A percentile compares a stretch with the other conserved stretches of the same genome.
phyloP scores from a whole-genome alignment of 352 stramenopile genomes.

The Stramenopiles sp. region DNA sequence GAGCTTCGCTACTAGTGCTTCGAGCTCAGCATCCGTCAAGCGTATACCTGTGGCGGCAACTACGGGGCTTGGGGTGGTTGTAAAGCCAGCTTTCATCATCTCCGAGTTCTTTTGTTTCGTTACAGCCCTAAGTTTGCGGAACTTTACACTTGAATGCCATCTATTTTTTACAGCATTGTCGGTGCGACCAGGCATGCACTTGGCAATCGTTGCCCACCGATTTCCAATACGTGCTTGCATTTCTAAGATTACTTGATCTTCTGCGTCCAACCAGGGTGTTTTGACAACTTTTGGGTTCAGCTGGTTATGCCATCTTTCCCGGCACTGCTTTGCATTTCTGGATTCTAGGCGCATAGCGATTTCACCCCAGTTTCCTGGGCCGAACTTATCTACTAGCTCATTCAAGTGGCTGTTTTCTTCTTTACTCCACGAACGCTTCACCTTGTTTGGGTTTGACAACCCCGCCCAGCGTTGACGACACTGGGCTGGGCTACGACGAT shows the following conservation, averaged over 20 bases:
- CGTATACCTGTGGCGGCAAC: too few relatives aligned
- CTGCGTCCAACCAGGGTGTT: constrained; percentile 58
- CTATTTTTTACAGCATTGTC: constrained; percentile 82
- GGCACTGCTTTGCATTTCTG: constrained; percentile 74
- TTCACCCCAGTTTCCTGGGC: constrained; percentile 57
- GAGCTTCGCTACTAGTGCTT: too few relatives aligned
- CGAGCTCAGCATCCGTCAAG: too few relatives aligned
- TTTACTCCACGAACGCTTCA: constrained; percentile 61
- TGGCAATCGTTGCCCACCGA: constrained; percentile 85
- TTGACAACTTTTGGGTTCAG: constrained; percentile 85
- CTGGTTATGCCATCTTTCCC: constrained; percentile 85
- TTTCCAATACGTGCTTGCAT: constrained; percentile 30
- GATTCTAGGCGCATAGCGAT: constrained; percentile 25
- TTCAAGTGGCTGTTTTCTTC: constrained; percentile 68
- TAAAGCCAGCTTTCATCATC: too few relatives aligned
- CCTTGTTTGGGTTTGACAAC: too few relatives aligned
- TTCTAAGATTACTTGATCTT: background rate
- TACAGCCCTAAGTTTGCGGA: too few relatives aligned
- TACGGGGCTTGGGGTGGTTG: too few relatives aligned
- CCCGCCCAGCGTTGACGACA: too few relatives aligned
- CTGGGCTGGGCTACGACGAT: too few relatives aligned
- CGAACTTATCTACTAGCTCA: constrained; percentile 48
- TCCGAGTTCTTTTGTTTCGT: too few relatives aligned
- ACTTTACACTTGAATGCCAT: too few relatives aligned
- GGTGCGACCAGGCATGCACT: constrained; percentile 60